Evolutionary conservation across 2,329 filamentous ascomycete species (phyloP), one percentile per base, ranked within the genome.

Genomic region (Ascomycota sp.): DNA sequence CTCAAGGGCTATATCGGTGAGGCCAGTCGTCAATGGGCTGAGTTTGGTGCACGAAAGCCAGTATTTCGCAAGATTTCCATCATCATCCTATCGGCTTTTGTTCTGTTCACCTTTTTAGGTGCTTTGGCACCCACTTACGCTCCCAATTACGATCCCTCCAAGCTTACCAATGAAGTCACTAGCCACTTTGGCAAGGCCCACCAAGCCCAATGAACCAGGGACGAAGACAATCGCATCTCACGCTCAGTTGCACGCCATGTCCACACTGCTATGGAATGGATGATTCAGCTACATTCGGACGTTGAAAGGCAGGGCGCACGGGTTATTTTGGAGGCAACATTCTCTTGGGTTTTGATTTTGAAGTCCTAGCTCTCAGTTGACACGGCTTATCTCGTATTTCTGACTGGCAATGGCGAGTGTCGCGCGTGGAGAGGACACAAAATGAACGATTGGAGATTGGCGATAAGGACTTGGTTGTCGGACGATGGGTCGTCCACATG

Each of bases 1-100:
- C 59, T 93, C 47, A 85, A 77, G 63, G 76, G 76, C 47, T 82
- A 86, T 51, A 56, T 76, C 35, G 62, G 64, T 36, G 74, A 83
- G 42, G 75, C 65, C 32, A 63, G 65, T 46, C 77, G 82, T 48
- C 68, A 74, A 36, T 92, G 83, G 83, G 75, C 77, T 30, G 83
- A 93, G 46, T 83, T 89, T 42, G 83, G 83, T 34, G 70, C 70
- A 43, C 65, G 64, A 39, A 76, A 75, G 47, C 85, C 85, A 9
- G 67, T 73, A 28, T 61, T 79, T 44, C 78, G 83, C 57, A 85
- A 86, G 59, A 52, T 85, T 30, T 59, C 81, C 37, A 60, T 89
- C 41, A 69, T 86, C 35, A 66, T 61, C 30, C 53, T 65, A 19
- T 63, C 67, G 13, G 49, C 80, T 33, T 52, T 78, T 38, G 55